Evolutionary conservation across 2,329 filamentous ascomycete genomes (phyloP).

Genomic region (Davidsoniella virescens): DNA sequence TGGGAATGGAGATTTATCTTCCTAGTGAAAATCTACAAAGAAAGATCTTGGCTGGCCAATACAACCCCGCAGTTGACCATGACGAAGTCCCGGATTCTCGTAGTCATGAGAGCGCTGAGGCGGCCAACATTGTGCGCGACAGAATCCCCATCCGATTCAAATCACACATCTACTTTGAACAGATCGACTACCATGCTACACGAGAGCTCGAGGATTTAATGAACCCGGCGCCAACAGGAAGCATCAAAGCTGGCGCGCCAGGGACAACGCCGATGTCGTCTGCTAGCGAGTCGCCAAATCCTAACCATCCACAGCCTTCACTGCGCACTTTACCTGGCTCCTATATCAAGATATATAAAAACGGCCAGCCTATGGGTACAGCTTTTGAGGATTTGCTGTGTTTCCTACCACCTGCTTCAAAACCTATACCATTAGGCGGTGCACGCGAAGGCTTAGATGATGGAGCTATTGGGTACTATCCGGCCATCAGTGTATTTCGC

Average conservation of each 20-base stretch:
- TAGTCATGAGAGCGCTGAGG: slow-evolving; percentile 30
- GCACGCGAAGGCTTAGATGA: slow-evolving; percentile 82
- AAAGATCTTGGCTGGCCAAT: slow-evolving; percentile 73
- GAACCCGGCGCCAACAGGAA: slow-evolving; percentile 43
- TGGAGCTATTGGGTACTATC: slow-evolving; percentile 89
- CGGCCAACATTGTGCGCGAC: slow-evolving; percentile 77
- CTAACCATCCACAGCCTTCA: slow-evolving; percentile 56
- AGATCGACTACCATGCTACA: slow-evolving; percentile 71
- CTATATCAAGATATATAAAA: slow-evolving; percentile 81
- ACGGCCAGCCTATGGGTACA: slow-evolving; percentile 71
- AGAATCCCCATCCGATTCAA: slow-evolving; percentile 91
- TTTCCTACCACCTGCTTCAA: slow-evolving; percentile 81
- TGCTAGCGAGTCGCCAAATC: slow-evolving; percentile 40
- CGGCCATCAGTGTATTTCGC: slow-evolving; percentile 79
- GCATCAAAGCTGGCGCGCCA: slow-evolving; percentile 27
- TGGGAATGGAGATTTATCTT: slow-evolving; percentile 82
- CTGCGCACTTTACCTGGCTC: slow-evolving; percentile 76
- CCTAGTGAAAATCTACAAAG: slow-evolving; percentile 73
- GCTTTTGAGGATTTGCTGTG: slow-evolving; percentile 76
- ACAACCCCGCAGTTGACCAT: slow-evolving; percentile 69
- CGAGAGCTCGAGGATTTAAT: slow-evolving; percentile 79
- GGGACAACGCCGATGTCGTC: slow-evolving; percentile 9
- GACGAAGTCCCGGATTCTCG: slow-evolving; percentile 23
- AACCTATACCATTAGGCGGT: slow-evolving; percentile 49
- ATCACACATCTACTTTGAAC: slow-evolving; percentile 83